Evolutionary conservation across 441 rosid genomes (phyloP).

Genomic region (Lepidium campestre): DNA sequence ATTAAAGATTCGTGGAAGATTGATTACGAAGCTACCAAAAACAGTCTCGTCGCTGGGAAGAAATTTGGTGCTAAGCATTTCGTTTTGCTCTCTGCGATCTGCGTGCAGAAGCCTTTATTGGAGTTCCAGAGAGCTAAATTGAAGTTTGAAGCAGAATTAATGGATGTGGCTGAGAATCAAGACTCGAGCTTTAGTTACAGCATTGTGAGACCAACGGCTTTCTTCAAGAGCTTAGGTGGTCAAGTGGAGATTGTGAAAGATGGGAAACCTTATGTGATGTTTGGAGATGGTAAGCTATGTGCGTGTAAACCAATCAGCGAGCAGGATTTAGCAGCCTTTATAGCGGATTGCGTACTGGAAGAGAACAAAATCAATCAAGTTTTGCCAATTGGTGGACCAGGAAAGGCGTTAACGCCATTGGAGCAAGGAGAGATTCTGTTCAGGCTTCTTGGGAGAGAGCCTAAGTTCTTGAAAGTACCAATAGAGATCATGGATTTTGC

Average conservation of each 20-base stretch:
- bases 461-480: conserved; percentile 85
- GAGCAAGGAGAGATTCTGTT: conserved; percentile 88
- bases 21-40: conserved; percentile 82
- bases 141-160: conserved; percentile 69
- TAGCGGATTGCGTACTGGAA: conserved; percentile 68
- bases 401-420: conserved; percentile 78
- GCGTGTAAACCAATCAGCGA: conserved; percentile 97
- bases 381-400: conserved; percentile 93
- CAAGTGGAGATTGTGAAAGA: conserved; percentile 87
- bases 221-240: conserved; percentile 89
- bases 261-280: conserved; percentile 96
- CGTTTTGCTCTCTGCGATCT: conserved; percentile 77
- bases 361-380: conserved; percentile 63
- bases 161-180: conserved; percentile 32
- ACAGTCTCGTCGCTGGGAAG: conserved; percentile 77
- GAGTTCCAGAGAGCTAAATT: conserved; percentile 79
- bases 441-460: conserved; percentile 64
- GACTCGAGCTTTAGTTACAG: conserved; percentile 54
- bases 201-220: conserved; percentile 88
- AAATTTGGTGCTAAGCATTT: conserved; percentile 72
- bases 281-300: conserved; percentile 84
- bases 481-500: conserved; percentile 86
- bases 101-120: conserved; percentile 79
- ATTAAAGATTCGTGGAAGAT: conserved; percentile 89
- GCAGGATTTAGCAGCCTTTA: conserved; percentile 70